A percentile compares a stretch with the other conserved stretches of the same genome.
These are phyloP conservation scores for Debaryomyces fabryi DNA, from an alignment of 1,139 yeast genomes.

Conservation along the genomic window DNA sequence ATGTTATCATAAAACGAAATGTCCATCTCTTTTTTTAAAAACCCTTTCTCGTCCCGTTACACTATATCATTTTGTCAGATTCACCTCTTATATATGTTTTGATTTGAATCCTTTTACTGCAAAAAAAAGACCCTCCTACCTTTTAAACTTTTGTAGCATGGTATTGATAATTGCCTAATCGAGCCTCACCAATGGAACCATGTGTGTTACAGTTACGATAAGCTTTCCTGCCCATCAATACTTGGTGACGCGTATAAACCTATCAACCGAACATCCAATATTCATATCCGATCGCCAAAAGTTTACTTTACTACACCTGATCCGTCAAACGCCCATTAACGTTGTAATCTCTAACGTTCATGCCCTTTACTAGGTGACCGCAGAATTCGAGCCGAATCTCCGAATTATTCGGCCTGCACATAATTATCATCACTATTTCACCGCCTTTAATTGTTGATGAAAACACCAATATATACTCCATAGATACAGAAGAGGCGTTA, in stretches of 20 bases:
- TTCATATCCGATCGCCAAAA: background rate
- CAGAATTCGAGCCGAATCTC: slow-evolving; percentile 5
- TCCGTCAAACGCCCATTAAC: background rate
- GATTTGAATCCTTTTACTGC: slow-evolving; percentile 13
- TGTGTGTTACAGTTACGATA: slow-evolving; percentile 3
- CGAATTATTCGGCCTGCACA: background rate
- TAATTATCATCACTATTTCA: slow-evolving; percentile 7
- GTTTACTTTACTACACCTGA: background rate
- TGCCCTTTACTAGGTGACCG: background rate
- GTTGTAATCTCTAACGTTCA: background rate
- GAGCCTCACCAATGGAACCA: slow-evolving; percentile 9
- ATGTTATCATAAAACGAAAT: slow-evolving; percentile 11
- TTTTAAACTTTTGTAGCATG: background rate
- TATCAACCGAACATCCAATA: too few species aligned
- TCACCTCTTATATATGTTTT: slow-evolving; percentile 7
- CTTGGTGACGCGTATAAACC: background rate
- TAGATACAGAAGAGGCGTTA: background rate
- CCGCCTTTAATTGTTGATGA: slow-evolving; percentile 6
- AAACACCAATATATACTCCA: slow-evolving; percentile 1
- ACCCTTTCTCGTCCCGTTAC: slow-evolving; percentile 7
- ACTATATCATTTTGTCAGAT: background rate
- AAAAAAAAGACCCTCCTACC: slow-evolving; percentile 13
- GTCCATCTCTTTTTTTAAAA: slow-evolving; percentile 9
- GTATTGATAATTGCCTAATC: slow-evolving; percentile 8
- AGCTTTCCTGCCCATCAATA: background rate